These are phyloP conservation scores for Eragrostis tef DNA, from an alignment of 202 grass and related monocot species.

Conservation along the genomic window DNA sequence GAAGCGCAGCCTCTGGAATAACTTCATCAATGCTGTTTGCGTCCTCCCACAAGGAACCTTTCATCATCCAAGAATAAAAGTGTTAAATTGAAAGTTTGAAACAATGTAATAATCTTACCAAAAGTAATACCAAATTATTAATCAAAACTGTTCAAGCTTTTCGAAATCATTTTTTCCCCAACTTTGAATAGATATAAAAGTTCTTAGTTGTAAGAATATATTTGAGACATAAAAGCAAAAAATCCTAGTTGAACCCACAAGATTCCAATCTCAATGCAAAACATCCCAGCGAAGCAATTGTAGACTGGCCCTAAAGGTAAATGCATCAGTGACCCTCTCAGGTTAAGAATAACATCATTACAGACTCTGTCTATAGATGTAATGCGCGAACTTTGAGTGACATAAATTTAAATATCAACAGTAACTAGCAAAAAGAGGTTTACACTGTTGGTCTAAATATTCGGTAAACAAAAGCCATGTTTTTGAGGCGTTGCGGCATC, in stretches of 20 bases:
- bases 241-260: constrained; percentile 11
- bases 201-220: background rate
- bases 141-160: background rate
- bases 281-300: background rate
- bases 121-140: constrained; percentile 34
- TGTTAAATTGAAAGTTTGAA: constrained; percentile 44
- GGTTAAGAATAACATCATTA: constrained; percentile 33
- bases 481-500: no score
- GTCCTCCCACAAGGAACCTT: constrained; percentile 86
- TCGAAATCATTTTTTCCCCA: background rate
- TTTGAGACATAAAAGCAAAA: background rate
- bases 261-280: background rate
- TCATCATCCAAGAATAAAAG: constrained; percentile 45
- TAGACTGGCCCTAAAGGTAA: constrained; percentile 13
- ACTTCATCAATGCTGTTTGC: constrained; percentile 74
- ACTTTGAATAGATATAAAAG: background rate
- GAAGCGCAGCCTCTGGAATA: constrained; percentile 90
- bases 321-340: constrained; percentile 1
- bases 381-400: constrained; percentile 21
- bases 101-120: constrained; percentile 37
- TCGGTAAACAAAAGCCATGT: constrained; percentile 33
- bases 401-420: constrained; percentile 42
- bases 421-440: constrained; percentile 28
- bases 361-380: constrained; percentile 19
- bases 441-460: constrained; percentile 25